A percentile compares a stretch with the other conserved stretches of the same genome.
Conservation (phyloP, 768 basidiomycete species). For the Lentinus brumalis region DNA sequence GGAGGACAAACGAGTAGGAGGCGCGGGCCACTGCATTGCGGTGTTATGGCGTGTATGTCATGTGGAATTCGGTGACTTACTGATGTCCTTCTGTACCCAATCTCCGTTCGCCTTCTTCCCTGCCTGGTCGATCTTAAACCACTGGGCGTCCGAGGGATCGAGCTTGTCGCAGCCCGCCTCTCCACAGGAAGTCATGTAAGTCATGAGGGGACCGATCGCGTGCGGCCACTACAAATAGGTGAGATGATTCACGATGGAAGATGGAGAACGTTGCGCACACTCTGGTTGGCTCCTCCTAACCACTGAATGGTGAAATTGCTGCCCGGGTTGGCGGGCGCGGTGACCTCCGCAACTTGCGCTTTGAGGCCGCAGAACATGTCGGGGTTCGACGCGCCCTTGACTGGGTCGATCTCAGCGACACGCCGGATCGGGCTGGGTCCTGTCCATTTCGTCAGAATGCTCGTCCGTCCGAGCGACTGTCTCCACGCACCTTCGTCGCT, state of each 20-base stretch:
- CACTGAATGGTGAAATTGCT: slow-evolving; percentile 57
- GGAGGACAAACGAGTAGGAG: slow-evolving; percentile 35
- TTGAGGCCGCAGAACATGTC: slow-evolving; percentile 62
- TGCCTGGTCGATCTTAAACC: slow-evolving; percentile 61
- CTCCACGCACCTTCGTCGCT: slow-evolving; percentile 31
- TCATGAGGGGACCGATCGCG: slow-evolving; percentile 68
- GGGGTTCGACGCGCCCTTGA: slow-evolving; percentile 59
- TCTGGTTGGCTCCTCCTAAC: slow-evolving; percentile 44
- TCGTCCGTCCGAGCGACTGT: background rate
- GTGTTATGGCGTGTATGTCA: too few species aligned
- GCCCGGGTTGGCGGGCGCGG: slow-evolving; percentile 61
- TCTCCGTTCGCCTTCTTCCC: slow-evolving; percentile 25
- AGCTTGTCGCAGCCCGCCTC: slow-evolving; percentile 59
- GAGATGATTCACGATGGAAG: background rate
- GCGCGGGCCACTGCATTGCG: slow-evolving; percentile 24
- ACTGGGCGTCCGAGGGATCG: slow-evolving; percentile 57
- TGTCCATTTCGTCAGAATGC: slow-evolving; percentile 11
- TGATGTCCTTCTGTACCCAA: slow-evolving; percentile 32
- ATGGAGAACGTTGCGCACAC: slow-evolving; percentile 28
- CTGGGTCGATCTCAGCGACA: slow-evolving; percentile 44
- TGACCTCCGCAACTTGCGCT: slow-evolving; percentile 49
- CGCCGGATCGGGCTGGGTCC: slow-evolving; percentile 47
- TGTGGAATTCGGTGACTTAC: background rate
- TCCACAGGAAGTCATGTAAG: slow-evolving; percentile 71
- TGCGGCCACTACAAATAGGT: slow-evolving; percentile 46